Percentiles rank a stretch among this genome's conserved stretches.
Conservation (phyloP, 1,284 basidiomycete species). For the Papiliotrema nemorosa region DNA sequence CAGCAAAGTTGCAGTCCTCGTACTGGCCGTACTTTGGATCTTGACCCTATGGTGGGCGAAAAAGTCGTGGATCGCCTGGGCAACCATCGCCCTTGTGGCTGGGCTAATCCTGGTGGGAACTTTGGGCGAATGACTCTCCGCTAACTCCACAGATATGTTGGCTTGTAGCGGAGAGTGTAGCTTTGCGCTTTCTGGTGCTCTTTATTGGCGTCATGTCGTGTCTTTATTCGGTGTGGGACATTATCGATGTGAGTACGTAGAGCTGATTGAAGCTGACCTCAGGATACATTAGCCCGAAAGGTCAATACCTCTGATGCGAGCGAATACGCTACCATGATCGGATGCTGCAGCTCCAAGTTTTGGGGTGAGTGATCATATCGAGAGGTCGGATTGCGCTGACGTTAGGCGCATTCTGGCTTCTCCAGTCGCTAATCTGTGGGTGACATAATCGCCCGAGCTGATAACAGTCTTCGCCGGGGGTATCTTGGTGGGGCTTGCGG, state of each 20-base stretch:
- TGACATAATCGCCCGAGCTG: slow-evolving; percentile 3
- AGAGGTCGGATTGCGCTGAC: slow-evolving; percentile 52
- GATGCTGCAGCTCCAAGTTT: slow-evolving; percentile 54
- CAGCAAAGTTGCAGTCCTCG: slow-evolving; percentile 79
- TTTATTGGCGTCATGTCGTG: slow-evolving; percentile 96
- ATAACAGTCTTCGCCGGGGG: slow-evolving; percentile 67
- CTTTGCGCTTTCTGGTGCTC: slow-evolving; percentile 62
- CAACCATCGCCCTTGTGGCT: slow-evolving; percentile 44
- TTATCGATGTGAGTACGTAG: slow-evolving; percentile 59
- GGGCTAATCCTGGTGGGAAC: slow-evolving; percentile 37
- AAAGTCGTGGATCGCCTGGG: slow-evolving; percentile 61
- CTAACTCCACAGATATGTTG: slow-evolving; percentile 60
- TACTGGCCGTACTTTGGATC: slow-evolving; percentile 81
- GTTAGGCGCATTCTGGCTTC: slow-evolving; percentile 85
- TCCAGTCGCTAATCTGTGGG: slow-evolving; percentile 66
- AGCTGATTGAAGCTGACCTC: background rate
- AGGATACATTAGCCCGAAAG: slow-evolving; percentile 82
- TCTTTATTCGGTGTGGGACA: slow-evolving; percentile 76
- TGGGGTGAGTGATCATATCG: slow-evolving; percentile 46
- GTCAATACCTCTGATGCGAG: slow-evolving; percentile 89
- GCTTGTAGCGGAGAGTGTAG: slow-evolving; percentile 70
- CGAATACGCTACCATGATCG: slow-evolving; percentile 81
- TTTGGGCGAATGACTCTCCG: background rate
- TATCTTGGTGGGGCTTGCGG: slow-evolving; percentile 75
- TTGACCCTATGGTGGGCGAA: slow-evolving; percentile 86